Base-by-base conservation (phyloP, 306 rosid genomes). In the Vigna unguiculata region DNA sequence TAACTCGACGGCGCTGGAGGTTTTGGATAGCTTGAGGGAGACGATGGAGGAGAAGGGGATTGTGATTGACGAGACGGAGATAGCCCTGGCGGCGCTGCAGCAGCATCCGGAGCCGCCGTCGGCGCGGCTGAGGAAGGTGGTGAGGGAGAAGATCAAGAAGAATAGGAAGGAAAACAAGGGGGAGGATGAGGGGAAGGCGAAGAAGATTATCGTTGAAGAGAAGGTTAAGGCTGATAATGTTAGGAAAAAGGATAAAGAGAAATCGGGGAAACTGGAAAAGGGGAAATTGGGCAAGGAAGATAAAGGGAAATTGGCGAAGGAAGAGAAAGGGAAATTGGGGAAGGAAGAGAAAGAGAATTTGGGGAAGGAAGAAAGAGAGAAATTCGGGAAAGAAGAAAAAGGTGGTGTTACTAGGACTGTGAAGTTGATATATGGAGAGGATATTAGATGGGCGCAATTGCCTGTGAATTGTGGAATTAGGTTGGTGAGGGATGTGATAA, bases 381-480 rank as follows among this genome's bases (percentile, higher is more conserved):
- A 64, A 30, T 14, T 14, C 22, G 36, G 15, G 4, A 72, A 74
- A 76, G 74, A 86, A 70, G 89, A 90, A 71, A 85, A 81, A 51
- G 67, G 21, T 19, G 90, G 78, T 20, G 75, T 86, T 10, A 60
- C 67, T 60, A 94, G 86, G 91, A 90, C 91, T 4, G 97, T 92
- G 49, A 94, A 94, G 85, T 83, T 94, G 89, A 91, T 94, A 32
- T 86, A 81, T 15, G 96, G 97, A 72, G 97, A 94, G 74, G 98
- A 94, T 81, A 94, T 94, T 72, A 91, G 97, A 76, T 89, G 90
- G 88, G 98, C 89, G 0, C 91, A 90, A 32, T 77, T 94, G 54
- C 97, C 96, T 10, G 68, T 67, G 52, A 91, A 89, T 83, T 89
- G 97, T 81, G 88, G 95, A 78, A 71, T 94, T 80, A 83, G 71